phyloP scores from a whole-genome alignment of 148 eudicot species.

The Dianthus caryophyllus region DNA sequence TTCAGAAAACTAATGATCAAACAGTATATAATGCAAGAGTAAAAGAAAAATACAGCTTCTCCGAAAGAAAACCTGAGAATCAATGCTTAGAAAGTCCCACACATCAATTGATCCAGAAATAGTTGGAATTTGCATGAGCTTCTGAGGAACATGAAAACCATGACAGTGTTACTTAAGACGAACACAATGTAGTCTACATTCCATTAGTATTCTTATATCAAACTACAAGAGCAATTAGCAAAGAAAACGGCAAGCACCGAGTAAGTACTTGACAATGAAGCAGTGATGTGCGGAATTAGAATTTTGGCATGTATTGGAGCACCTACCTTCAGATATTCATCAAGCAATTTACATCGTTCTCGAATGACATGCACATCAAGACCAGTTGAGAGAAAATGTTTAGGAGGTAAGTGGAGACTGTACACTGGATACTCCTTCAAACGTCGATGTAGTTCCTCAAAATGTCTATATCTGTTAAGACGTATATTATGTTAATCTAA shows the following conservation, averaged over 20 bases:
- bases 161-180: constrained; percentile 12
- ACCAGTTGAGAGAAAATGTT: constrained; percentile 90
- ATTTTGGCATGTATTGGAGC: constrained; percentile 5
- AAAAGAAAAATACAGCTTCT: neutral
- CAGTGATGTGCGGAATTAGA: neutral
- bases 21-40: neutral
- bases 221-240: constrained; percentile 1
- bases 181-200: neutral
- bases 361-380: constrained; percentile 81
- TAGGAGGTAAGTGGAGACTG: constrained; percentile 90
- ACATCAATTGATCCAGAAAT: constrained; percentile 93
- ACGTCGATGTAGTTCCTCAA: constrained; percentile 94
- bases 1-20: constrained; percentile 24
- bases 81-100: constrained; percentile 99
- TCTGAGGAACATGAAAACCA: constrained; percentile 42
- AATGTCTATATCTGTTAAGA: constrained; percentile 77
- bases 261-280: no score
- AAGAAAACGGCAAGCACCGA: neutral
- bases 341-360: constrained; percentile 87
- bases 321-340: constrained; percentile 77
- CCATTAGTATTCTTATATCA: no score
- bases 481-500: constrained; percentile 14
- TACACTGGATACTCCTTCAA: constrained; percentile 88
- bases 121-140: constrained; percentile 89
- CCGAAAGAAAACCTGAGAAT: constrained; percentile 75